Base-by-base conservation (phyloP, 2,329 filamentous ascomycete genomes). In the Fusarium lyarnte region DNA sequence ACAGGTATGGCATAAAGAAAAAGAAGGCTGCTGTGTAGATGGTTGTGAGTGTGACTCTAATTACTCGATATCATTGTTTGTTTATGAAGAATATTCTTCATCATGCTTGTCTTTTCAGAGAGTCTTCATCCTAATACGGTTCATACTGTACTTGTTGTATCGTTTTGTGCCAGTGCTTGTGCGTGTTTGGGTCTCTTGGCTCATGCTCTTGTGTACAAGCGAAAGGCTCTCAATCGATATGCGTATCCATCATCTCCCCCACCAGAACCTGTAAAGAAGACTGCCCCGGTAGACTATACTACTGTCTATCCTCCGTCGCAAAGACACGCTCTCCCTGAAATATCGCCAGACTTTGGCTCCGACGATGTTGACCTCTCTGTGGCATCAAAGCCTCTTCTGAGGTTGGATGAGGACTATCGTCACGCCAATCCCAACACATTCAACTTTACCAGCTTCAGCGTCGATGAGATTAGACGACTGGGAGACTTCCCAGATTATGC, bases 401-500 rank as follows among this genome's bases (percentile, higher is more conserved):
- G 70, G 10, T 49, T 84, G 12, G 78, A 80, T 6, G 76, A 80
- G 46, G 78, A 84, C 60, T 84, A 83, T 58, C 76, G 74, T 12
- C 54, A 72, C 29, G 81, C 81, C 2, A 72, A 74, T 19, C 70
- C 79, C 6, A 64, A 66, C 0, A 84, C 84, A 31, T 91, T 87
- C 77, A 90, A 89, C 4, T 89, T 89, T 3, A 94, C 88, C 45
- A 93, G 91, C 3, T 92, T 95, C 76, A 91, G 92, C 0, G 85
- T 91, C 1, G 85, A 86, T 5, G 93, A 97, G 62, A 86, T 97
- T 70, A 87, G 87, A 60, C 86, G 87, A 1, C 82, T 97, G 4
- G 93, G 93, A 0, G 86, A 92, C 73, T 97, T 97, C 63, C 93
- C 94, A 0, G 90, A 95, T 78, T 97, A 97, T 79, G 88, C 93